phyloP scores from a whole-genome alignment of 2,329 filamentous ascomycete species.

The Apiospora saccharicola region DNA sequence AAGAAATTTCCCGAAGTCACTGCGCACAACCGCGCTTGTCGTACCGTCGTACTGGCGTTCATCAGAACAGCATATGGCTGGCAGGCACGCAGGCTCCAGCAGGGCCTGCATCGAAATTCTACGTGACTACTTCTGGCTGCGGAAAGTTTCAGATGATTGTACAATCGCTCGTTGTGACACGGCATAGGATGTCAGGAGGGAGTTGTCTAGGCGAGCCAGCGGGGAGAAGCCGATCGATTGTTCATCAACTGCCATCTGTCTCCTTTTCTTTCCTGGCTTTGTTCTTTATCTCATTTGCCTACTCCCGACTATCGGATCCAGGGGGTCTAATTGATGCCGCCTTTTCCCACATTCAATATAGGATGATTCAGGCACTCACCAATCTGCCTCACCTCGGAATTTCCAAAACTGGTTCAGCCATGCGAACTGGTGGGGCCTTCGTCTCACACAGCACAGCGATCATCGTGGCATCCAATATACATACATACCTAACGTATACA shows the following conservation, averaged over 20 bases:
- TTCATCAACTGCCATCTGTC: constrained; percentile 37
- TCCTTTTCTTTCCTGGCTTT: constrained; percentile 30
- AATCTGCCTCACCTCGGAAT: neutral
- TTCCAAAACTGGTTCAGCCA: constrained; percentile 12
- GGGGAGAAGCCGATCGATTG: constrained; percentile 34
- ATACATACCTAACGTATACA: constrained; percentile 20
- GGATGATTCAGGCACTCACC: neutral
- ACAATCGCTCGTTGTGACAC: constrained; percentile 18
- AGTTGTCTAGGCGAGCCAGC: constrained; percentile 31
- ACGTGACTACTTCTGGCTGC: constrained; percentile 14
- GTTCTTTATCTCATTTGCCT: constrained; percentile 2
- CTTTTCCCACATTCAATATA: constrained; percentile 36
- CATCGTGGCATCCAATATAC: neutral
- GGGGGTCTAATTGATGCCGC: constrained; percentile 34
- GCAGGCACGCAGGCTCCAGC: constrained; percentile 8
- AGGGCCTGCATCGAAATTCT: neutral
- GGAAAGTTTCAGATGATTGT: constrained; percentile 17
- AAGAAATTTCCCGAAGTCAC: constrained; percentile 46
- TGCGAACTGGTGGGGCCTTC: constrained; percentile 42
- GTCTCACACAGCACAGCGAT: constrained; percentile 28
- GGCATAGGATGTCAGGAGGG: constrained; percentile 17
- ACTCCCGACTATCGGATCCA: constrained; percentile 11
- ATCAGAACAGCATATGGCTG: constrained; percentile 25
- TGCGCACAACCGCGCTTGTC: constrained; percentile 44
- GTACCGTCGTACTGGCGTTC: constrained; percentile 36